phyloP scores from a whole-genome alignment of 2,329 filamentous ascomycete species.

The Monosporascus sp. region DNA sequence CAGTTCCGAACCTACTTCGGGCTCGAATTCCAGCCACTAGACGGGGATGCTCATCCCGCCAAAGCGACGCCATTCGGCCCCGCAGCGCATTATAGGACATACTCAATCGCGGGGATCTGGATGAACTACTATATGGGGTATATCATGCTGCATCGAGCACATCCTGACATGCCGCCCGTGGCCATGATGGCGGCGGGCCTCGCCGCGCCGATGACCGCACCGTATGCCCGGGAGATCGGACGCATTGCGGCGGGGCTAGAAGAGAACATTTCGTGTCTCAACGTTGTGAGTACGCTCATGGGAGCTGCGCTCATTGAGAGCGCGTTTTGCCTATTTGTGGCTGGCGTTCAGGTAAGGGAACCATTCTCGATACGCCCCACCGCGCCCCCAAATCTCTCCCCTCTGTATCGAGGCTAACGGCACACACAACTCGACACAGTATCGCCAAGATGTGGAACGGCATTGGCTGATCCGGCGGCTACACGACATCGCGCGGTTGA shows the following conservation, averaged over 20 bases:
- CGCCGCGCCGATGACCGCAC: constrained; percentile 65
- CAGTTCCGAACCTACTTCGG: constrained; percentile 63
- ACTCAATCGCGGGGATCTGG: constrained; percentile 84
- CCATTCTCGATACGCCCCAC: background rate
- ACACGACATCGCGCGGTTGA: constrained; percentile 70
- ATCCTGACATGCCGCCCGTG: constrained; percentile 87
- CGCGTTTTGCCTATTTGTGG: constrained; percentile 79
- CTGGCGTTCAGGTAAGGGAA: constrained; percentile 62
- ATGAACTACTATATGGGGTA: constrained; percentile 80
- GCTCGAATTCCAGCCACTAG: constrained; percentile 70
- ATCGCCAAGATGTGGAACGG: constrained; percentile 65
- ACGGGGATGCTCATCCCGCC: constrained; percentile 58
- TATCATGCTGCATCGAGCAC: constrained; percentile 75
- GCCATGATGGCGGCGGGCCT: constrained; percentile 83
- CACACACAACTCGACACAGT: constrained; percentile 42
- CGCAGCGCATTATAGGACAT: constrained; percentile 76
- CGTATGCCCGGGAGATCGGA: constrained; percentile 70
- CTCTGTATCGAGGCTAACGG: background rate
- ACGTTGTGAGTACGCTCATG: constrained; percentile 68
- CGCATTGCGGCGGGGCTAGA: constrained; percentile 72
- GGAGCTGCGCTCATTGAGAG: constrained; percentile 80
- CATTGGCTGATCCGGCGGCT: constrained; percentile 73
- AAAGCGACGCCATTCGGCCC: constrained; percentile 75
- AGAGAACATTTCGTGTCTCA: constrained; percentile 46
- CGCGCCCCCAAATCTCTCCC: background rate